phyloP scores from a whole-genome alignment of 1,284 basidiomycete genomes.

The Austroboletus niveus region DNA sequence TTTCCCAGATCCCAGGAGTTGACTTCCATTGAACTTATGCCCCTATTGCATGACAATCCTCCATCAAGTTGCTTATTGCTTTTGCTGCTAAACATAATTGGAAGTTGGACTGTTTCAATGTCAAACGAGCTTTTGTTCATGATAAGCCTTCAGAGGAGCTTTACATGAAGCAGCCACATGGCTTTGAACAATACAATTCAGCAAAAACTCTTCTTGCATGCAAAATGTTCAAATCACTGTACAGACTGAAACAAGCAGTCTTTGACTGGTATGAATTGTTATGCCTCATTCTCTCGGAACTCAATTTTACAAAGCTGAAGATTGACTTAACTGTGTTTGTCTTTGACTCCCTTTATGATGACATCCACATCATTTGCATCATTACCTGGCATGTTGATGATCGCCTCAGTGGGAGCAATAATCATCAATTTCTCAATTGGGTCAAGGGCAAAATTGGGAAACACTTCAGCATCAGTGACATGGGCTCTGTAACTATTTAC shows the following conservation, averaged over 20 bases:
- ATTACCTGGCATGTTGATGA: conserved; percentile 13
- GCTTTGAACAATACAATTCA: conserved; percentile 5
- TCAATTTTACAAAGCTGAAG: background rate
- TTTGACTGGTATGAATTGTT: conserved; percentile 12
- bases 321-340: conserved; percentile 4
- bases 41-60: conserved; percentile 18
- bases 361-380: background rate
- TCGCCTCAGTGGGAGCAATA: background rate
- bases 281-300: background rate
- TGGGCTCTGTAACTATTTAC: conserved; percentile 5
- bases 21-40: conserved; percentile 35
- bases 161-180: conserved; percentile 9
- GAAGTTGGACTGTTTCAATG: conserved; percentile 17
- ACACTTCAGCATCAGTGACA: conserved; percentile 11
- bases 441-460: background rate
- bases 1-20: conserved; percentile 36
- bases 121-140: conserved; percentile 4
- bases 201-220: background rate
- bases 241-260: conserved; percentile 10
- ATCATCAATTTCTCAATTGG: background rate
- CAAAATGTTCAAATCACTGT: background rate
- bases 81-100: conserved; percentile 16
- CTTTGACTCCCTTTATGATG: background rate
- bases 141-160: conserved; percentile 6
- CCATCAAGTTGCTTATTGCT: conserved; percentile 27